These are phyloP conservation scores for Paramicrosporidium saccamoebae DNA, from an alignment of 371 early-diverging fungal genomes.

Conservation along the genomic window DNA sequence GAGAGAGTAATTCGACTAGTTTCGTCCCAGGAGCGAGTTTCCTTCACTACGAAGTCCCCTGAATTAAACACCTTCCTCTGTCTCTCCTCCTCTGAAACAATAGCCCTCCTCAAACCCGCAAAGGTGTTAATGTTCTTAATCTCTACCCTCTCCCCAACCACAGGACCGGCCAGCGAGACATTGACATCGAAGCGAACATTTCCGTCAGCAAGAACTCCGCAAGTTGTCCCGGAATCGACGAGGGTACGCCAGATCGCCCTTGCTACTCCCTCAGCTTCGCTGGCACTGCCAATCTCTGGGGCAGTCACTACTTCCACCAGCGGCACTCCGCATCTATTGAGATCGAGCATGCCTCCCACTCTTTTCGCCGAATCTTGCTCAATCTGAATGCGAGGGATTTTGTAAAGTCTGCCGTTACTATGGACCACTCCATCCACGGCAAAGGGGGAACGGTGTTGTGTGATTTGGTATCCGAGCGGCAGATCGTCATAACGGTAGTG, in stretches of 20 bases:
- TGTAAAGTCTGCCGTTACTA: conserved; percentile 6
- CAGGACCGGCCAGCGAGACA: conserved; percentile 23
- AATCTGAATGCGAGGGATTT: conserved; percentile 48
- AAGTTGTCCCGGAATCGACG: conserved; percentile 26
- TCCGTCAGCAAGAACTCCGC: conserved; percentile 60
- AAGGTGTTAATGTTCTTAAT: not conserved
- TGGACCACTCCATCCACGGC: conserved; percentile 1
- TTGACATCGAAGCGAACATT: conserved; percentile 72
- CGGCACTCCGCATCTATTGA: conserved; percentile 53
- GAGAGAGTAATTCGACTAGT: too few relatives aligned
- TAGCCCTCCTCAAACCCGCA: conserved; percentile 2
- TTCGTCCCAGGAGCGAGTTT: too few relatives aligned
- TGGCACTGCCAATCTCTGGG: conserved; percentile 37
- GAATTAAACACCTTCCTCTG: too few relatives aligned
- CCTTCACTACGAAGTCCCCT: too few relatives aligned
- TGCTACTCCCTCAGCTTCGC: conserved; percentile 33
- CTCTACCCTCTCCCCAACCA: not conserved
- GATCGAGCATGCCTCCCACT: conserved; percentile 31
- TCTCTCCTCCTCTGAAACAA: too few relatives aligned
- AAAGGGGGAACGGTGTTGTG: conserved; percentile 21
- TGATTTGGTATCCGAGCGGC: conserved; percentile 73
- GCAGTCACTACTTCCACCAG: conserved; percentile 65
- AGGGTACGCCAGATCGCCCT: conserved; percentile 34
- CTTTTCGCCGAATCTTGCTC: conserved; percentile 80
- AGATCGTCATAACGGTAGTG: conserved; percentile 78